Evolutionary conservation across 78 protist species (phyloP).

Genomic region (Planoprotostelium fungivorum): DNA sequence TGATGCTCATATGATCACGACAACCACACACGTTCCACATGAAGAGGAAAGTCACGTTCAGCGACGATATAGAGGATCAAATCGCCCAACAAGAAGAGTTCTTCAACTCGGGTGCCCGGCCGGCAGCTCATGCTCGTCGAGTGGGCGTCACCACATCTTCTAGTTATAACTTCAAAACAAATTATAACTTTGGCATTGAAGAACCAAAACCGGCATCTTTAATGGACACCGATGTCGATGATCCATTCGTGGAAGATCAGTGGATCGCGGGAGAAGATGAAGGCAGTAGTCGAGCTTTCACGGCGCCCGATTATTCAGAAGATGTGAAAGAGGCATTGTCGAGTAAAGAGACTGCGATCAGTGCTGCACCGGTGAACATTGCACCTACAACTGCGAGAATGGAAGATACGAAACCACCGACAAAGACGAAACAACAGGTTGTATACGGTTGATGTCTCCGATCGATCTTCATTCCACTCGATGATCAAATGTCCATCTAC

Average conservation of each 20-base stretch:
- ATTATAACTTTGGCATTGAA: background rate
- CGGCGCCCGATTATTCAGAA: background rate
- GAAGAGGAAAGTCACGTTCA: background rate
- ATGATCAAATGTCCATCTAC: background rate
- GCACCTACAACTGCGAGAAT: no score
- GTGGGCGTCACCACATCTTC: background rate
- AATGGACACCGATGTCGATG: background rate
- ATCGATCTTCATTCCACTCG: background rate
- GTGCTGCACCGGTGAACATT: no score
- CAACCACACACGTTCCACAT: background rate
- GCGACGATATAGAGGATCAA: background rate
- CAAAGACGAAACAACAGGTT: background rate
- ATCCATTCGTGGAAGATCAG: background rate
- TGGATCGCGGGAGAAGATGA: no score
- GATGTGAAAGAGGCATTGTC: background rate
- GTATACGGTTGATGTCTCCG: no score
- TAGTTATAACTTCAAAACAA: background rate
- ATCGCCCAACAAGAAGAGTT: background rate
- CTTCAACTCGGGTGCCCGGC: background rate
- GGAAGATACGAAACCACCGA: background rate
- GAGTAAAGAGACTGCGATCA: no score
- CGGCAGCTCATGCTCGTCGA: background rate
- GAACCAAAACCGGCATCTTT: background rate
- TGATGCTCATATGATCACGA: no score
- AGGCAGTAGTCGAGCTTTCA: no score